Conservation (phyloP, 2,329 filamentous ascomycete genomes). For the Exophiala lecanii-corni region DNA sequence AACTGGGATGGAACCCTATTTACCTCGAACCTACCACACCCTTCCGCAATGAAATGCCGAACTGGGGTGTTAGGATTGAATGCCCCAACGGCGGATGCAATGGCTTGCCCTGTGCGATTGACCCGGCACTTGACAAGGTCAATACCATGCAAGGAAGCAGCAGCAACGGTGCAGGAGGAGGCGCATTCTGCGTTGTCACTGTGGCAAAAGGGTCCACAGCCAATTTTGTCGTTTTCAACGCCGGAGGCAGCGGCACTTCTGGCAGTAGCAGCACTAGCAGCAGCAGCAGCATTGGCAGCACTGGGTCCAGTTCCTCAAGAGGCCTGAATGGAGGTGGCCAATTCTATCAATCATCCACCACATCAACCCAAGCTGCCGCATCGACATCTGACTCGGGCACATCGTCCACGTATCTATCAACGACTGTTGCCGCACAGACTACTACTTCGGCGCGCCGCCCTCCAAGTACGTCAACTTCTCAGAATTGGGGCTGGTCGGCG, state of each 20-base stretch:
- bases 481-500: not conserved
- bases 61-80: slow-evolving; percentile 65
- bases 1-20: slow-evolving; percentile 74
- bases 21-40: slow-evolving; percentile 53
- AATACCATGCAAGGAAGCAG: slow-evolving; percentile 57
- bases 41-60: slow-evolving; percentile 55
- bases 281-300: not conserved
- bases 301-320: not conserved
- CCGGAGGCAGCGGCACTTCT: slow-evolving; percentile 36
- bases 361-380: slow-evolving; percentile 24
- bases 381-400: slow-evolving; percentile 28
- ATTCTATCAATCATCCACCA: slow-evolving; percentile 16
- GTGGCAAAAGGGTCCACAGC: slow-evolving; percentile 63
- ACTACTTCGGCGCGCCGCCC: slow-evolving; percentile 13
- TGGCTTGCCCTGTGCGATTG: slow-evolving; percentile 69
- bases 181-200: slow-evolving; percentile 71
- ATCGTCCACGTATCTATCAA: slow-evolving; percentile 22
- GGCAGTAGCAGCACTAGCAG: slow-evolving; percentile 10
- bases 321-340: slow-evolving; percentile 9
- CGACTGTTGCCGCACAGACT: slow-evolving; percentile 21
- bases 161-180: slow-evolving; percentile 61
- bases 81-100: slow-evolving; percentile 64
- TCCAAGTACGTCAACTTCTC: slow-evolving; percentile 3
- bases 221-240: slow-evolving; percentile 60
- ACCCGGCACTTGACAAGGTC: slow-evolving; percentile 53